Evolutionary conservation across 805 yeast genomes (phyloP), one percentile per base, ranked within the genome.

Genomic region (Yamadazyma endophytica): DNA sequence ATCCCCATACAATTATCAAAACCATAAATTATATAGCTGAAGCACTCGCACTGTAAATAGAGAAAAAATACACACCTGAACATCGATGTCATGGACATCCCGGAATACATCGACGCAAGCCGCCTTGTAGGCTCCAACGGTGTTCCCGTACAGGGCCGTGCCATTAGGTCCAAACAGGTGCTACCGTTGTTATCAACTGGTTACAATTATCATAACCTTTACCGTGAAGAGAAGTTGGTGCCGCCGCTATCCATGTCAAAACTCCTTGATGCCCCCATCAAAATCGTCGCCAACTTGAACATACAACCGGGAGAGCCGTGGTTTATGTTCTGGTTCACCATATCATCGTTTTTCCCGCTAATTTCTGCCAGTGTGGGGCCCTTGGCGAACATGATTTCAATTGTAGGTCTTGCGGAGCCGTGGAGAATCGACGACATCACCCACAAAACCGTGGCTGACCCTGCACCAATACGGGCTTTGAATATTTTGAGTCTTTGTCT

Each of bases 321-420:
- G 17, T 64, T 63, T 35, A 37, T 61, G n/a, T 17, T 52, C 15
- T 85, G 94, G 92, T 82, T 81, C 42, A 46, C 70, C 9, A 54
- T 80, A 0, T 77, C 89, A 3, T 70, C 82, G 2, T 78, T 79
- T 43, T 70, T 85, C 41, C 96, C 96, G 0, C 68, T 86, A 16
- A 50, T 81, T 6, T 78, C 89, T 1, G 87, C 90, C 4, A 82
- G 90, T 43, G 46, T 79, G 21, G 94, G 92, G 0, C 95, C 95
- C 0, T 45, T 86, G 17, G 79, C 90, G 5, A 84, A 84, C 44
- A 71, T 83, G 68, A 68, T 78, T 24, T 81, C 90, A 0, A 63
- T 83, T 4, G 77, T 82, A 2, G 85, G 89, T 5, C 65, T 84
- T 11, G 76, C 79, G 0, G 79, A 82, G 35, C 65, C 70, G 28